Base-by-base conservation (phyloP, 208 protist genomes). In the Leishmania guyanensis region DNA sequence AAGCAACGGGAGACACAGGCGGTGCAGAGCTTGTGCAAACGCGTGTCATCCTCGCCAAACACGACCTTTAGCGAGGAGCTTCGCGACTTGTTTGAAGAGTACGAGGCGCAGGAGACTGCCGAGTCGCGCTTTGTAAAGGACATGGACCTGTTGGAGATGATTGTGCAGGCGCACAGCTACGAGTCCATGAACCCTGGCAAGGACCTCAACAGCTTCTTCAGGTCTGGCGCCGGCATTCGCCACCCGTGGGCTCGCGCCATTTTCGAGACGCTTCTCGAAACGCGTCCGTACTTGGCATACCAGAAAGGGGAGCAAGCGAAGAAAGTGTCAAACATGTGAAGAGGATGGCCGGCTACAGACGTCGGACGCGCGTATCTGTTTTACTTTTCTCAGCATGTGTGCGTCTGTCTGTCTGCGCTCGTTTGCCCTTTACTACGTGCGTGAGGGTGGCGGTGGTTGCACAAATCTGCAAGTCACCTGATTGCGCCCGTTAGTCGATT, bases 111-210 rank as follows among this genome's bases (percentile, higher is more conserved):
- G 80, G 85, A 88, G 75, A 95, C 95, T 33, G 58, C 83, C 17
- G 96, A 98, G 87, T 80, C 95, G 33, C 86, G 87, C 16, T 97
- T 98, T 84, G 90, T 98, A 29, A 96, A 95, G 80, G 96, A 98
- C 82, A 96, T 98, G 89, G 96, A 98, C 79, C 77, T 96, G 69
- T 87, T 98, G 36, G 96, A 98, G 80, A 98, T 98, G 96, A 87
- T 98, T 48, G 86, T 96, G 54, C 96, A 98, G 88, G 96, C 95
- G 39, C 90, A 95, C 72, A 78, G 86, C 50, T 98, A 98, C 85
- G 96, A 98, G 86, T 50, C 50, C 46, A 48, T 82, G 58, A 68
- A 95, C 75, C 92, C 89, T 1, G 92, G 87, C 46, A 96, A 92
- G 53, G 85, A 97, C 77, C 81, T 98, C 9, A 80, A 80, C 81